Percentiles rank a stretch among this genome's conserved stretches.
Conservation (phyloP, 768 basidiomycete species). For the Podaxis sp. region DNA sequence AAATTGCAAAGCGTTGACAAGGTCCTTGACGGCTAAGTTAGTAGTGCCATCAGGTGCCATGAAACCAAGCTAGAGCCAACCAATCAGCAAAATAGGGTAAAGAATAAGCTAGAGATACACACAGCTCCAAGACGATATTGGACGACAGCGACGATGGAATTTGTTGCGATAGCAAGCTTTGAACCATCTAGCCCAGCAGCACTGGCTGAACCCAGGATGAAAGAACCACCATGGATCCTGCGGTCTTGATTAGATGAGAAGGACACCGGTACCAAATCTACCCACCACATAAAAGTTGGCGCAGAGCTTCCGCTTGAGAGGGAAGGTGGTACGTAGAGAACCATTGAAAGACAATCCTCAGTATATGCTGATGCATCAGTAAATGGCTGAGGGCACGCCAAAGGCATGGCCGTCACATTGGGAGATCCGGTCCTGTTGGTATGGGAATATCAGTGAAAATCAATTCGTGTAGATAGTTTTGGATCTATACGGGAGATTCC, state of each 20-base stretch:
- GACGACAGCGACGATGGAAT: constrained; percentile 77
- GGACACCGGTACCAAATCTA: constrained; percentile 9
- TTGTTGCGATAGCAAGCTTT: constrained; percentile 64
- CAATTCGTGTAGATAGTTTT: not conserved
- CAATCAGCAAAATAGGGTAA: constrained; percentile 6
- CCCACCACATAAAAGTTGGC: constrained; percentile 64
- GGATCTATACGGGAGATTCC: constrained; percentile 60
- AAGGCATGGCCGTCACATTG: constrained; percentile 56
- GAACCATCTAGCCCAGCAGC: constrained; percentile 77
- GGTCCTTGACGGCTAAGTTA: constrained; percentile 72
- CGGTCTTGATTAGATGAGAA: not conserved
- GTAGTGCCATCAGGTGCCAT: constrained; percentile 68
- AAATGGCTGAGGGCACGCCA: constrained; percentile 68
- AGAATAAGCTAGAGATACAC: constrained; percentile 26
- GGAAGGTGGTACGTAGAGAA: constrained; percentile 64
- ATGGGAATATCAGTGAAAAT: constrained; percentile 1
- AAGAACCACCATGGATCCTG: constrained; percentile 90
- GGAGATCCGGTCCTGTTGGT: constrained; percentile 46
- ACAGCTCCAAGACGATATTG: constrained; percentile 86
- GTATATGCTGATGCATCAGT: constrained; percentile 48
- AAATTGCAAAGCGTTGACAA: constrained; percentile 66
- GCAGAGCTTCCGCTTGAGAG: constrained; percentile 32
- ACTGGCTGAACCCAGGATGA: constrained; percentile 67
- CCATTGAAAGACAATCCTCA: constrained; percentile 84
- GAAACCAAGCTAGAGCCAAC: constrained; percentile 60